phyloP scores from a whole-genome alignment of 2,329 filamentous ascomycete species.

The Colletotrichum trifolii region DNA sequence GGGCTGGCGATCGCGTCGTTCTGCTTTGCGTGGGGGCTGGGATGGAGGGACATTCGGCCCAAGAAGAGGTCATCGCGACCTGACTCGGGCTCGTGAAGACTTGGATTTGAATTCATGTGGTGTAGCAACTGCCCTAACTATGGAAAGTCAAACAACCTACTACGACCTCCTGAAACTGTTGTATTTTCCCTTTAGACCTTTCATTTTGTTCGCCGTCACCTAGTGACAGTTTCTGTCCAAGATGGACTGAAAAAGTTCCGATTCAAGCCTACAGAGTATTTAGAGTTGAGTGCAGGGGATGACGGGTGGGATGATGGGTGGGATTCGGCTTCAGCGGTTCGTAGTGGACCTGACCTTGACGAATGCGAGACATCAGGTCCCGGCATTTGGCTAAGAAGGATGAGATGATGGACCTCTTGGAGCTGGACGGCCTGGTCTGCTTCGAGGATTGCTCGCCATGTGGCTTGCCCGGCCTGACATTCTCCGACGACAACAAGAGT shows the following conservation, averaged over 20 bases:
- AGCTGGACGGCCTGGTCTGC: background rate
- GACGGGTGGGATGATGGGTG: no score
- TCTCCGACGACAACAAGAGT: background rate
- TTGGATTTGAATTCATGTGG: background rate
- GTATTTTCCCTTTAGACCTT: no score
- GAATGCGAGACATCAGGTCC: constrained; percentile 8
- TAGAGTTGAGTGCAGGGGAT: no score
- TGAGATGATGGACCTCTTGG: background rate
- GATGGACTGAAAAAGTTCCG: no score
- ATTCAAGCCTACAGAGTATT: no score
- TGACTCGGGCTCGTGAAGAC: constrained; percentile 9
- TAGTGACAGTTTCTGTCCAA: no score
- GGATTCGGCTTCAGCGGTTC: constrained; percentile 6
- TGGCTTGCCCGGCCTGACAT: background rate
- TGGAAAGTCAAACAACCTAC: no score
- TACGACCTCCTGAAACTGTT: no score
- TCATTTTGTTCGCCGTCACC: no score
- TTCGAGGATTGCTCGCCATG: background rate
- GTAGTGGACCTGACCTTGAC: background rate
- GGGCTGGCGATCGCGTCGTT: constrained; percentile 47
- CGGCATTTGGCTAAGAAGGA: background rate
- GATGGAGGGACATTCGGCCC: constrained; percentile 57
- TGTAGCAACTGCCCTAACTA: no score
- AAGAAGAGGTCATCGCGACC: constrained; percentile 38
- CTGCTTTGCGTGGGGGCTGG: constrained; percentile 54